Evolutionary conservation across 1,139 yeast genomes (phyloP).

Genomic region (Protomyces pachydermus): DNA sequence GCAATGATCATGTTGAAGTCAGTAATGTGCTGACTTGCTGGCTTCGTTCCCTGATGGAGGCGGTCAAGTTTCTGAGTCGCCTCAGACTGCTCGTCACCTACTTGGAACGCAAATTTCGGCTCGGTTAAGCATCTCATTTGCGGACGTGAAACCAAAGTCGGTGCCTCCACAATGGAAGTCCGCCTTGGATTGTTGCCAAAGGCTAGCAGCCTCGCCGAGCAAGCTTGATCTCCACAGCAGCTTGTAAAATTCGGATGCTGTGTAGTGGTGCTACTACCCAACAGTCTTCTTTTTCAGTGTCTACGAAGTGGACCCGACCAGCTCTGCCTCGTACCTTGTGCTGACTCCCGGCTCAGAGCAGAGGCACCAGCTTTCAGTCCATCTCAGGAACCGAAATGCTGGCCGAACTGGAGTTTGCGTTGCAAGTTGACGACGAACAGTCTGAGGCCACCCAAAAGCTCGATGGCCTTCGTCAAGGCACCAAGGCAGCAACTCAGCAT

Average conservation of each 20-base stretch:
- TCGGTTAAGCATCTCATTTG: no score
- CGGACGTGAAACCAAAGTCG: no score
- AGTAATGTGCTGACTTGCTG: not conserved
- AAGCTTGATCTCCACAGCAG: no score
- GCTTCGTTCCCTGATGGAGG: not conserved
- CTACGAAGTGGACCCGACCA: no score
- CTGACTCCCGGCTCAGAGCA: no score
- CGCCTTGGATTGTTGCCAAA: not conserved
- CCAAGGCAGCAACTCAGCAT: not conserved
- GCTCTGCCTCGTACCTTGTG: no score
- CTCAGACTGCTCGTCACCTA: not conserved
- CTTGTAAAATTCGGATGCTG: no score
- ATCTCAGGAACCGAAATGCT: no score
- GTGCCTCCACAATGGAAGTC: not conserved
- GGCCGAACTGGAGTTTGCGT: not conserved
- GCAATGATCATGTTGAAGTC: not conserved
- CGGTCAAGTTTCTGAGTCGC: not conserved
- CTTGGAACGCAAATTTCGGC: not conserved
- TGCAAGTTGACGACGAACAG: not conserved
- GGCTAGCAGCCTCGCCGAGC: no score
- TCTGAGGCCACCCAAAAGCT: not conserved
- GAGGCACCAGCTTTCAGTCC: no score
- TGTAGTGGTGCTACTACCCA: no score
- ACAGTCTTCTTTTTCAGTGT: no score
- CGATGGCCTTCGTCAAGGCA: not conserved